Evolutionary conservation across 1,139 yeast species (phyloP).

Genomic region (Blastobotrys elegans): DNA sequence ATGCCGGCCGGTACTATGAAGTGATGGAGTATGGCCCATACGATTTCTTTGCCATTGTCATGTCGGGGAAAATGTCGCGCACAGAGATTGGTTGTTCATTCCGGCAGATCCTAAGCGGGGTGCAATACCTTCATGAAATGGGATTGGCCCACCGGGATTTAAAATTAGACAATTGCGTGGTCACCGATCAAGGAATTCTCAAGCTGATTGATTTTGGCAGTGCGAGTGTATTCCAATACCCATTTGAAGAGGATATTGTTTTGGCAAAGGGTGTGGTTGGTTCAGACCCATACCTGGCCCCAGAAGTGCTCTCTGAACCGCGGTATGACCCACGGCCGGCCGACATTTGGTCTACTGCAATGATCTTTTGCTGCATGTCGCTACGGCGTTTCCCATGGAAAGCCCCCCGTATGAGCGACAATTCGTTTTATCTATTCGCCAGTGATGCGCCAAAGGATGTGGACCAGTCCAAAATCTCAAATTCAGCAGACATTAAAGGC

Average conservation of each 20-base stretch:
- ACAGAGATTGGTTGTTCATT: conserved; percentile 86
- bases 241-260: conserved; percentile 73
- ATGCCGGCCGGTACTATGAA: conserved; percentile 80
- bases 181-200: conserved; percentile 77
- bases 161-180: conserved; percentile 91
- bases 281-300: conserved; percentile 96
- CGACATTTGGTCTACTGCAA: conserved; percentile 94
- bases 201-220: conserved; percentile 95
- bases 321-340: conserved; percentile 90
- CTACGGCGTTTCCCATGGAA: conserved; percentile 96
- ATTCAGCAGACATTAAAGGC: conserved; percentile 43
- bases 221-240: conserved; percentile 90
- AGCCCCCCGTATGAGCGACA: conserved; percentile 82
- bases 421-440: conserved; percentile 69
- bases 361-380: conserved; percentile 94
- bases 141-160: conserved; percentile 96
- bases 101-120: conserved; percentile 81
- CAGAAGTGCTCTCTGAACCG: conserved; percentile 73
- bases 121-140: conserved; percentile 72
- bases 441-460: conserved; percentile 31
- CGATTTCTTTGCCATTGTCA: conserved; percentile 94
- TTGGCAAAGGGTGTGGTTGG: conserved; percentile 94
- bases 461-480: conserved; percentile 14
- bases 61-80: conserved; percentile 89
- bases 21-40: conserved; percentile 98